Base-by-base conservation (phyloP, 2,329 filamentous ascomycete species). In the Remersonia thermophila region DNA sequence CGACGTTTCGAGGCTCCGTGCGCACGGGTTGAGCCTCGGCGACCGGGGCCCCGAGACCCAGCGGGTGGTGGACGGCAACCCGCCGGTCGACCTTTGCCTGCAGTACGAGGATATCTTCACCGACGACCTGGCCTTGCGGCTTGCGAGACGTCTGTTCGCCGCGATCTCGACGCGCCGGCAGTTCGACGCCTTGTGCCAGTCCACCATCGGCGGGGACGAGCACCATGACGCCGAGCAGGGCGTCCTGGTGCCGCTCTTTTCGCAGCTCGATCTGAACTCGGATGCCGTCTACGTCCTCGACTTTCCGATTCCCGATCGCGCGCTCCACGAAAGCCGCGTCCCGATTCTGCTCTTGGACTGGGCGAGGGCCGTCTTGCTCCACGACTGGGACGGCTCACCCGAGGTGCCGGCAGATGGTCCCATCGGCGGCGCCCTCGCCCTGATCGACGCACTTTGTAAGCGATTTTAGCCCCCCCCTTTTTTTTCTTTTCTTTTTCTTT, bases 321-420 rank as follows among this genome's bases (percentile, higher is more conserved):
- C 62, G 11, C 48, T 71, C 15, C 74, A 75, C 44, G 72, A 76
- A 47, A 71, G 67, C 23, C 61, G 69, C 26, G 62, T 71, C 13
- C 71, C 69, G 7, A 71, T 67, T 9, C 54, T 76, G 12, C 59
- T 74, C 5, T 57, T 85, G 17, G 80, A 85, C 49, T 86, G 80
- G 80, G 71, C 80, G 14, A 69, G 81, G 40, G 77, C 79, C 0
- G 69, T 91, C 1, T 71, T 94, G 50, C 59, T 93, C 30, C 74
- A 77, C 37, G 76, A 83, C 43, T 95, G 87, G 87, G 72, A 89
- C 51, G 83, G 84, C 0, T 73, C 73, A 37, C 71, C 82, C 1
- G 71, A 78, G 30, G 70, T 93, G 35, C 65, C 74, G 2, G 76
- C 72, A 37, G 78, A 81, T 49, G 75, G 79, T 20, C 67, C 80